These are phyloP conservation scores for Euphorbia lathyris DNA, from an alignment of 345 rosid genomes.

Conservation along the genomic window DNA sequence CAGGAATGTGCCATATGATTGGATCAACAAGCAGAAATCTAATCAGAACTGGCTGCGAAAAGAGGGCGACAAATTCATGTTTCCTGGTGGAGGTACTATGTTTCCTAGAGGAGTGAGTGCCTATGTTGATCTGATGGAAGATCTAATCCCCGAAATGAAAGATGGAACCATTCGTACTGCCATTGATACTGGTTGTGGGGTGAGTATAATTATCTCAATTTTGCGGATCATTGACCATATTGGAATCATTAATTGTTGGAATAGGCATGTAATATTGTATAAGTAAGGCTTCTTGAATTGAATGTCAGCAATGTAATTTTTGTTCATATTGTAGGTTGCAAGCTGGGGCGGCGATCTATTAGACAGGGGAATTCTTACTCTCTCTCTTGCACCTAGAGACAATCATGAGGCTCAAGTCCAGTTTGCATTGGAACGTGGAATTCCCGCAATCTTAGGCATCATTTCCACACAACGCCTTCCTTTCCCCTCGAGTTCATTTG, in stretches of 20 bases:
- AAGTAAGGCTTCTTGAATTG: neutral
- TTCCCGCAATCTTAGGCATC: constrained; percentile 95
- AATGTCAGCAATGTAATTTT: neutral
- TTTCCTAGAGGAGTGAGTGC: constrained; percentile 93
- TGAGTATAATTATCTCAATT: constrained; percentile 29
- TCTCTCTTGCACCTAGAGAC: constrained; percentile 97
- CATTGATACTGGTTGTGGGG: constrained; percentile 98
- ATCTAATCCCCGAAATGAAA: constrained; percentile 90
- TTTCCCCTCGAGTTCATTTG: constrained; percentile 93
- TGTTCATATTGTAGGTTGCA: constrained; percentile 63
- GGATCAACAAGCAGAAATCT: constrained; percentile 97
- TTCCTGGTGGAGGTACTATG: constrained; percentile 99
- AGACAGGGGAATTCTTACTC: constrained; percentile 81
- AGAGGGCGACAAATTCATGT: constrained; percentile 83
- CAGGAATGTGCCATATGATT: constrained; percentile 97
- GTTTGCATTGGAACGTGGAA: constrained; percentile 96
- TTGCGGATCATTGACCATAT: neutral
- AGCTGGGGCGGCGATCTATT: constrained; percentile 99
- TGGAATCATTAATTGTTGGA: neutral
- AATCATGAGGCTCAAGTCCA: constrained; percentile 99
- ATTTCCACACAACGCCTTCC: constrained; percentile 96
- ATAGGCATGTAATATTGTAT: neutral
- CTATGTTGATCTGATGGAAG: constrained; percentile 91
- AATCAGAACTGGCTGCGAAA: constrained; percentile 95
- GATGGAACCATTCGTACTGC: constrained; percentile 91